These are phyloP conservation scores for Mychonastes homosphaera DNA, from an alignment of 139 green algal species.

Conservation along the genomic window DNA sequence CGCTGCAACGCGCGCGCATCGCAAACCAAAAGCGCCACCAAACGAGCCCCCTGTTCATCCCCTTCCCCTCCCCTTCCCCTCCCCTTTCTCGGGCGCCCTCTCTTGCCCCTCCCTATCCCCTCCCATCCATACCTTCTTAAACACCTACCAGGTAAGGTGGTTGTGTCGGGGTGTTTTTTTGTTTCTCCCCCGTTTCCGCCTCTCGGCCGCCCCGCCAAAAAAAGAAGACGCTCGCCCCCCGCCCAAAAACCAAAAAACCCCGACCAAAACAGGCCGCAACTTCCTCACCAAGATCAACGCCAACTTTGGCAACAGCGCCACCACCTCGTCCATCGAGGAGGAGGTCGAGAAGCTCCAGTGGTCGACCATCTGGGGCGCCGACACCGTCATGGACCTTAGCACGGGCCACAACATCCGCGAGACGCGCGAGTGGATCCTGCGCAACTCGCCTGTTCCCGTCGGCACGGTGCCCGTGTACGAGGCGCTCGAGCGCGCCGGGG, in stretches of 20 bases:
- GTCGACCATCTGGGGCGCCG: conserved; percentile 86
- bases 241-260: too few relatives aligned
- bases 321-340: conserved; percentile 88
- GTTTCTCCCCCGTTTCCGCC: not conserved
- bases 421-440: conserved; percentile 90
- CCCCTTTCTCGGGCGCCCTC: too few relatives aligned
- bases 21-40: too few relatives aligned
- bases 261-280: conserved; percentile 53
- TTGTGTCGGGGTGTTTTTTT: conserved; percentile 42
- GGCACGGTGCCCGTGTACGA: conserved; percentile 79
- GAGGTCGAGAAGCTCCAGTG: conserved; percentile 95
- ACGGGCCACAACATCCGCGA: conserved; percentile 89
- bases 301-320: conserved; percentile 93
- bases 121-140: too few relatives aligned
- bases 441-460: conserved; percentile 83
- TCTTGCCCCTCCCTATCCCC: too few relatives aligned
- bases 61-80: too few relatives aligned
- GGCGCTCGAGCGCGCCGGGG: conserved; percentile 73
- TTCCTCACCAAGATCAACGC: conserved; percentile 95
- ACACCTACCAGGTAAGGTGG: conserved; percentile 47
- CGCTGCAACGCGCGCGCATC: too few relatives aligned
- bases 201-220: not conserved
- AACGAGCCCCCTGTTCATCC: too few relatives aligned
- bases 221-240: not conserved
- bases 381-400: conserved; percentile 94